A percentile compares a stretch with the other conserved stretches of the same genome.
Evolutionary conservation across 495 filamentous ascomycete species (phyloP).

Genomic region (Cladorrhinum samala): DNA sequence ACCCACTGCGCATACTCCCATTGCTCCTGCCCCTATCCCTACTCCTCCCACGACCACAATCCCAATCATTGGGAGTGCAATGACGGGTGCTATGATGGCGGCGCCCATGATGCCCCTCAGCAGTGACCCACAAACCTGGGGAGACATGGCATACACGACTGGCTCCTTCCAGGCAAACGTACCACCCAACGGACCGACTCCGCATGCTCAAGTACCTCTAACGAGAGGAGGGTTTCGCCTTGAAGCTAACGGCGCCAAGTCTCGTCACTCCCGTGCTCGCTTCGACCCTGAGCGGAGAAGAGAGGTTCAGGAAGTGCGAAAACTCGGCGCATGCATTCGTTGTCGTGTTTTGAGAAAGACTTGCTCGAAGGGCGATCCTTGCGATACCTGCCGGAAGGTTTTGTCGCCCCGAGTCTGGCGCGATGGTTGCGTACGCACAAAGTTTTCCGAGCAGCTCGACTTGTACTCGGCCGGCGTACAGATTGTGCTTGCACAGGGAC

Average conservation of each 20-base stretch:
- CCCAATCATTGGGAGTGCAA: neutral
- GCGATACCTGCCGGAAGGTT: constrained; percentile 71
- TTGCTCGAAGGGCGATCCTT: constrained; percentile 75
- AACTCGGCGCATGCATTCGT: constrained; percentile 76
- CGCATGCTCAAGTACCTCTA: constrained; percentile 17
- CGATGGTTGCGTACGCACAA: constrained; percentile 68
- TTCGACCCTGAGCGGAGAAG: constrained; percentile 64
- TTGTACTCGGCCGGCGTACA: constrained; percentile 67
- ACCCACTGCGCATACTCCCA: no score
- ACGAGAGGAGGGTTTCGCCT: constrained; percentile 38
- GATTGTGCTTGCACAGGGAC: constrained; percentile 58
- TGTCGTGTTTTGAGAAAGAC: constrained; percentile 85
- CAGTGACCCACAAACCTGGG: constrained; percentile 35
- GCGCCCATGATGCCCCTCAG: neutral
- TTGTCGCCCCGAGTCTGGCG: constrained; percentile 76
- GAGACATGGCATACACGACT: constrained; percentile 36
- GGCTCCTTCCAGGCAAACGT: constrained; percentile 25
- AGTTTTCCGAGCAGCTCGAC: constrained; percentile 66
- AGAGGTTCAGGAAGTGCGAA: constrained; percentile 75
- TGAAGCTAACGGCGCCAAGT: constrained; percentile 31
- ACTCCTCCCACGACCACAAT: neutral
- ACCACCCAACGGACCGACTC: constrained; percentile 8
- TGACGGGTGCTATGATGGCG: no score
- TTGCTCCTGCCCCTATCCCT: neutral
- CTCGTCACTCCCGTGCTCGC: constrained; percentile 50